These are phyloP conservation scores for Baeospora myosura DNA, from an alignment of 1,284 basidiomycete species.

Conservation along the genomic window DNA sequence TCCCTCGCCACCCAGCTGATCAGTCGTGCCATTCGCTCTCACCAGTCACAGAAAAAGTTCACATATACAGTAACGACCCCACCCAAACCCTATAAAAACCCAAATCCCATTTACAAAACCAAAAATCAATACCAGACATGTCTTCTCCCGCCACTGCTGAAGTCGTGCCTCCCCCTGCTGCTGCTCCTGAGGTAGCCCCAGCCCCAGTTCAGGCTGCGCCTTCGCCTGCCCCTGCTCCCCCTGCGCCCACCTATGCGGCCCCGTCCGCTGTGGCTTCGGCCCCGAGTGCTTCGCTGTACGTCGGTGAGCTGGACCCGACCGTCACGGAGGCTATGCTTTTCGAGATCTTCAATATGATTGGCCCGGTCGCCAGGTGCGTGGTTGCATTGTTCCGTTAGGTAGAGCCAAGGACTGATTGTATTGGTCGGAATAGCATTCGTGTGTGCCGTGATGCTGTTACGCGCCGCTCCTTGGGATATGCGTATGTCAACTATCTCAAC, in stretches of 20 bases:
- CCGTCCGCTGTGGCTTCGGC: slow-evolving; percentile 53
- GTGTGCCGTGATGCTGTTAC: slow-evolving; percentile 99
- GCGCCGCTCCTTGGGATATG: slow-evolving; percentile 98
- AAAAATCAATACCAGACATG: slow-evolving; percentile 42
- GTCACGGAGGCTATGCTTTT: slow-evolving; percentile 99
- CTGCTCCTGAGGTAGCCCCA: slow-evolving; percentile 19
- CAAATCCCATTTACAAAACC: slow-evolving; percentile 23
- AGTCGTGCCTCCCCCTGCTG: slow-evolving; percentile 28
- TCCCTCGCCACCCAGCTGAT: slow-evolving; percentile 15
- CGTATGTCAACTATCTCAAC: slow-evolving; percentile 99
- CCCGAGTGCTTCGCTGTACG: slow-evolving; percentile 92
- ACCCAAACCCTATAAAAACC: slow-evolving; percentile 37
- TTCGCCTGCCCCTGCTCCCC: slow-evolving; percentile 30
- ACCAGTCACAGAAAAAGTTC: slow-evolving; percentile 66
- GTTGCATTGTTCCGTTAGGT: slow-evolving; percentile 4
- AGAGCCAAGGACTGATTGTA: slow-evolving; percentile 8
- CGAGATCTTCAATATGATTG: slow-evolving; percentile 99
- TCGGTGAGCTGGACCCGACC: slow-evolving; percentile 95
- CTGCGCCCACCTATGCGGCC: slow-evolving; percentile 41
- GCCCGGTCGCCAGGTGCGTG: slow-evolving; percentile 87
- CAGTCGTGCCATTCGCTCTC: too few species aligned
- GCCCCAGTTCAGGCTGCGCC: slow-evolving; percentile 28
- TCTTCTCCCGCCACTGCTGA: slow-evolving; percentile 44
- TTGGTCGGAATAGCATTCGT: slow-evolving; percentile 89
- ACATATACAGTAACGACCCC: slow-evolving; percentile 85